phyloP scores from a whole-genome alignment of 2,329 filamentous ascomycete genomes.

The Ophiostoma sp. region DNA sequence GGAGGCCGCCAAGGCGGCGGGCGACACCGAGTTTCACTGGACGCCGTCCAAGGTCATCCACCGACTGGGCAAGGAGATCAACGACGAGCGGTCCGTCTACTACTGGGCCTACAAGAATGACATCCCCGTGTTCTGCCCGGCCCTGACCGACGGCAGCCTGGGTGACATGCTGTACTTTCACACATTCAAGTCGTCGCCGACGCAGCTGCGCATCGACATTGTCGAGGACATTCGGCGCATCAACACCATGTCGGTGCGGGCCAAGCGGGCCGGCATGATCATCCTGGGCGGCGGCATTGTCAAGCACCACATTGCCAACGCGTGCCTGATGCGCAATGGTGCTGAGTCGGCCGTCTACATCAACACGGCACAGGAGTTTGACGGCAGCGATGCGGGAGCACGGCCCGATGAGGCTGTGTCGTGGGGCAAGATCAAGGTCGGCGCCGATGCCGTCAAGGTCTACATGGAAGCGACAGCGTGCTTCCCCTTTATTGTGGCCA shows the following conservation, averaged over 20 bases:
- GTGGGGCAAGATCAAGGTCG: constrained; percentile 96
- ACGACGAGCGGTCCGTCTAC: constrained; percentile 84
- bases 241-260: constrained; percentile 84
- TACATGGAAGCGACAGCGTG: constrained; percentile 61
- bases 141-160: constrained; percentile 87
- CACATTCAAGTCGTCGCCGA: constrained; percentile 82
- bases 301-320: constrained; percentile 98
- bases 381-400: constrained; percentile 92
- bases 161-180: constrained; percentile 99
- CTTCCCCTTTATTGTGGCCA: constrained; percentile 62
- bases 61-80: constrained; percentile 86
- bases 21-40: constrained; percentile 71
- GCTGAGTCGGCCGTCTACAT: constrained; percentile 96
- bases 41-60: constrained; percentile 90
- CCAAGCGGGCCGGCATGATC: constrained; percentile 88
- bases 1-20: constrained; percentile 52
- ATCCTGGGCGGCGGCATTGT: constrained; percentile 91
- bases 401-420: constrained; percentile 94
- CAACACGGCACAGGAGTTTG: constrained; percentile 96
- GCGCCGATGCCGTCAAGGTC: constrained; percentile 84
- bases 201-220: constrained; percentile 79
- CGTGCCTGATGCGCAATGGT: constrained; percentile 94
- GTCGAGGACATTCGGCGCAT: constrained; percentile 89
- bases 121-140: constrained; percentile 95
- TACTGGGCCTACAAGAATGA: constrained; percentile 98